phyloP scores from a whole-genome alignment of 805 yeast genomes.

The Jamesozyma piceae region DNA sequence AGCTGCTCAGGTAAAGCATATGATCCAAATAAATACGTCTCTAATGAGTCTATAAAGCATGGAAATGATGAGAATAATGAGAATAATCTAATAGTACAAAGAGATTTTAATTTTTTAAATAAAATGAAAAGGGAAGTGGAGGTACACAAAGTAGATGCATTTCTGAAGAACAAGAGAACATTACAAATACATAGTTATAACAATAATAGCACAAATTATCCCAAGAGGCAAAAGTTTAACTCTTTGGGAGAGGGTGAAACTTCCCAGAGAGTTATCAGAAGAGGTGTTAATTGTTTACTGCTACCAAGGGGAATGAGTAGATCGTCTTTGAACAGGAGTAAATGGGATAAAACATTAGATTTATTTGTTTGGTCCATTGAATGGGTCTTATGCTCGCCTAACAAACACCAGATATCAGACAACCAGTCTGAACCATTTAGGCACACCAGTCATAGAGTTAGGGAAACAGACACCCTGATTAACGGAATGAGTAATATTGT shows the following conservation, averaged over 20 bases:
- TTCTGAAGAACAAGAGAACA: conserved; percentile 37
- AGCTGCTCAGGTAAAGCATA: conserved; percentile 55
- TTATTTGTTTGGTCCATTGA: conserved; percentile 74
- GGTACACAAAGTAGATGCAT: conserved; percentile 47
- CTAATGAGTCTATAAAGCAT: conserved; percentile 36
- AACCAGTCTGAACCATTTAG: conserved; percentile 20
- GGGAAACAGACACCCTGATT: conserved; percentile 26
- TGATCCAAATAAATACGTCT: conserved; percentile 51
- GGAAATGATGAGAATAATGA: conserved; percentile 34
- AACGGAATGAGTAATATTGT: conserved; percentile 28
- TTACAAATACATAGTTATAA: conserved; percentile 19
- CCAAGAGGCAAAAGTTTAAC: conserved; percentile 3
- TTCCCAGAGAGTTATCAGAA: conserved; percentile 32
- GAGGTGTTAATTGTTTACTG: conserved; percentile 57
- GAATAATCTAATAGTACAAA: conserved; percentile 41
- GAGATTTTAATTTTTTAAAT: conserved; percentile 75
- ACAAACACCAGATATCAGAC: conserved; percentile 1
- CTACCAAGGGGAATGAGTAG: conserved; percentile 73
- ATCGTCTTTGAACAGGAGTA: conserved; percentile 51
- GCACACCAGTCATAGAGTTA: conserved; percentile 32
- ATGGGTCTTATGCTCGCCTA: conserved; percentile 39
- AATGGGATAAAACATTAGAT: conserved; percentile 55
- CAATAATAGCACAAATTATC: conserved; percentile 15
- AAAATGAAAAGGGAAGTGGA: conserved; percentile 49
- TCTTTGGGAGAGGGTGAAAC: background rate